Conservation (phyloP, 805 yeast species). For the Danielozyma ontarioensis region DNA sequence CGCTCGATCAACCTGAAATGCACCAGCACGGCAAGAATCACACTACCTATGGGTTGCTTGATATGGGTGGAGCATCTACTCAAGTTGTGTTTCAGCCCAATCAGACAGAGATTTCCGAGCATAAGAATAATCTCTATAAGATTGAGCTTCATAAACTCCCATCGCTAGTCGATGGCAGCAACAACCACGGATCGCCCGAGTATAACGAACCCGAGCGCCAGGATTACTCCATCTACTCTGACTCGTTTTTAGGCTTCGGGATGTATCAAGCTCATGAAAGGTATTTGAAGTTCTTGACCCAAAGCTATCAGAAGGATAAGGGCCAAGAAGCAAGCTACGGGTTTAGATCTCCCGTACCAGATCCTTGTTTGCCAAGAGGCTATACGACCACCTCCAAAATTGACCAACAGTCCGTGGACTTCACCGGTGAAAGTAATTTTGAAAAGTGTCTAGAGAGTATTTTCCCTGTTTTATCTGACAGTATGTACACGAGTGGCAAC, state of each 20-base stretch:
- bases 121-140: conserved; percentile 41
- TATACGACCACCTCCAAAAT: conserved; percentile 21
- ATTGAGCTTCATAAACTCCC: conserved; percentile 39
- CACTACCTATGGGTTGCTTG: conserved; percentile 51
- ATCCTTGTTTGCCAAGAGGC: conserved; percentile 57
- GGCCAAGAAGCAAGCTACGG: conserved; percentile 7
- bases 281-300: conserved; percentile 36
- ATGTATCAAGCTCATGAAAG: conserved; percentile 48
- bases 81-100: conserved; percentile 63
- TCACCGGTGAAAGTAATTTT: conserved; percentile 52
- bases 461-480: conserved; percentile 39
- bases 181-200: conserved; percentile 9
- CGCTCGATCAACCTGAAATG: conserved; percentile 31
- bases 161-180: conserved; percentile 5
- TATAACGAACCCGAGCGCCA: conserved; percentile 15
- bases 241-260: conserved; percentile 59
- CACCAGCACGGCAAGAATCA: conserved; percentile 41
- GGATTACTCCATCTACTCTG: conserved; percentile 44
- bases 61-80: conserved; percentile 63
- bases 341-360: conserved; percentile 30
- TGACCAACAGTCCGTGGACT: conserved; percentile 24
- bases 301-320: conserved; percentile 11
- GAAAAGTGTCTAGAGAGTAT: conserved; percentile 42
- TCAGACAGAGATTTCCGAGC: conserved; percentile 38
- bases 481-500: conserved; percentile 18